Evolutionary conservation across 176 grass and related monocot genomes (phyloP), one percentile per base, ranked within the genome.

Genomic region (Echinochloa phyllopogon): DNA sequence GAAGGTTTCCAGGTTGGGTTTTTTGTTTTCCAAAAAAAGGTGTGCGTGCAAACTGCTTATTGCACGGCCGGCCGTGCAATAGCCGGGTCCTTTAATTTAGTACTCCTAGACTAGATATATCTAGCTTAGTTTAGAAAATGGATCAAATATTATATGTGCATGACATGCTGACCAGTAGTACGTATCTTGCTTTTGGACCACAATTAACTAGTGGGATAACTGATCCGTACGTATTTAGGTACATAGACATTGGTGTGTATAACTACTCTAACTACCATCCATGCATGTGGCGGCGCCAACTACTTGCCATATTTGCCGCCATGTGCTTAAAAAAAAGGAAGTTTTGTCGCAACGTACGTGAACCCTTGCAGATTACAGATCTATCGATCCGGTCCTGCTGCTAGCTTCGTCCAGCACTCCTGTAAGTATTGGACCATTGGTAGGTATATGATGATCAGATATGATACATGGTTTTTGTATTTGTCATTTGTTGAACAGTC

Each of bases 201-300:
- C 24, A 50, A 50, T 33, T 73, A 51, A 18, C 3, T 73, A 73
- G 14, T 51, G 44, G 10, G 49, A 47, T 73, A 73, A 51, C 24
- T 5, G 24, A 33, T 51, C 70, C 70, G 70, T 73, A 73, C 45
- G 70, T 73, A 73, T 51, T 50, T 73, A 33, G 27, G 68, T 62
- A 83, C 7, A 24, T 60, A 23, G 17, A 9, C 3, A 68, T 10
- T 62, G 23, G 55, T 23, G 6, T 39, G 21, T 49, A 23, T 23
- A 74, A 39, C 47, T 50, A 59, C 4, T 2, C 18, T 49, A 74
- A 73, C 68, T 3, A 83, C 18, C 43, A 27, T 33, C 5, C 50
- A 33, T 59, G 50, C 59, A 65, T 17, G 33, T 59, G 63, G 74
- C 40, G 83, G 51, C 64, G 74, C 50, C 70, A 10, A 50, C 69